Conservation (phyloP, 352 stramenopile species). For the Phytopythium boreale region DNA sequence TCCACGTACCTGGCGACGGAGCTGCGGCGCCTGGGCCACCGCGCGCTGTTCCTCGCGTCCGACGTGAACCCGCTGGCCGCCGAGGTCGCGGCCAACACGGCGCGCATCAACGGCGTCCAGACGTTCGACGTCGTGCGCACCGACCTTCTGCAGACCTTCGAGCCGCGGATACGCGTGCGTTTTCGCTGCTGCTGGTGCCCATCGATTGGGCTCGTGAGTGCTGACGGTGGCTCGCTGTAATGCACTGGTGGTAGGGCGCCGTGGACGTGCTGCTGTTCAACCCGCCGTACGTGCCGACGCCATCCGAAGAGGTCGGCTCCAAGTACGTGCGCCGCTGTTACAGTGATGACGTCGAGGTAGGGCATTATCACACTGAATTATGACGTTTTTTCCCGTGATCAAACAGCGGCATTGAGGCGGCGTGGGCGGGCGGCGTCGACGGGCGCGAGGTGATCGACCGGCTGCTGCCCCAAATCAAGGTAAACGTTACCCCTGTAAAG, state of each 20-base stretch:
- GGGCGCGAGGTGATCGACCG: slow-evolving; percentile 95
- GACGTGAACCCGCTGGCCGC: slow-evolving; percentile 93
- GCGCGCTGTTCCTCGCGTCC: slow-evolving; percentile 73
- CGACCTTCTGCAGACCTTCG: slow-evolving; percentile 75
- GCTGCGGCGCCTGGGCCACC: slow-evolving; percentile 58
- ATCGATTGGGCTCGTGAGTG: background rate
- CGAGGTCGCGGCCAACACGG: slow-evolving; percentile 78
- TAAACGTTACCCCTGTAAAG: slow-evolving; percentile 8
- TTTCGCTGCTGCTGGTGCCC: background rate
- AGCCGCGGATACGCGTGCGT: slow-evolving; percentile 50
- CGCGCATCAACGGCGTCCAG: slow-evolving; percentile 73
- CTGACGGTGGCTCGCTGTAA: background rate
- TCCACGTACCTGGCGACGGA: slow-evolving; percentile 79
- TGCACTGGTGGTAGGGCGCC: slow-evolving; percentile 24
- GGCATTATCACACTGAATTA: no score
- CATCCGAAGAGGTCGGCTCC: slow-evolving; percentile 92
- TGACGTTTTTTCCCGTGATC: no score
- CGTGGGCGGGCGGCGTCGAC: slow-evolving; percentile 93
- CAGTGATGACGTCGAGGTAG: no score
- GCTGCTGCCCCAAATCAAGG: slow-evolving; percentile 90
- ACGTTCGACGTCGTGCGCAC: slow-evolving; percentile 80
- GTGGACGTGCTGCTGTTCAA: slow-evolving; percentile 98
- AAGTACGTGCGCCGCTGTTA: slow-evolving; percentile 38
- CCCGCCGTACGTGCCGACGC: slow-evolving; percentile 97
- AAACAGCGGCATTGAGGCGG: slow-evolving; percentile 91